These are phyloP conservation scores for Hymenoscyphus repandus DNA, from an alignment of 2,329 filamentous ascomycete genomes.

Conservation along the genomic window DNA sequence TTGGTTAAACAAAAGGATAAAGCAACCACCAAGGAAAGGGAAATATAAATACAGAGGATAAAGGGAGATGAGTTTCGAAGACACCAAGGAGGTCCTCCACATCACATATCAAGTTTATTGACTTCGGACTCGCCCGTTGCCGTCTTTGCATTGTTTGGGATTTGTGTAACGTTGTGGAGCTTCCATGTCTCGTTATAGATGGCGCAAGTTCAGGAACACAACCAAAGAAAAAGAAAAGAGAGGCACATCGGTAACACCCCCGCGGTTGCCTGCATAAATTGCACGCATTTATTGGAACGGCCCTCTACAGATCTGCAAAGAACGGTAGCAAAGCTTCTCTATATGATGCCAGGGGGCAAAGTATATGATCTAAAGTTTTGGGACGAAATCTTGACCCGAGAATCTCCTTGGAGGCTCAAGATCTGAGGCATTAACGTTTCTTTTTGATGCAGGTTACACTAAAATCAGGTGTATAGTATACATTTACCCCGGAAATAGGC, in stretches of 20 bases:
- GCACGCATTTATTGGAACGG: conserved; percentile 11
- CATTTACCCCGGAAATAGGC: conserved; percentile 19
- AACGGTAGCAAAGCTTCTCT: background rate
- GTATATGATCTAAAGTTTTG: background rate
- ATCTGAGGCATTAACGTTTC: conserved; percentile 9
- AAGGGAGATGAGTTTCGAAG: background rate
- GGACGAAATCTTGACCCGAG: background rate
- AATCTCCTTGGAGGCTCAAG: background rate
- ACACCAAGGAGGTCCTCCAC: background rate
- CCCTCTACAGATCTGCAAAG: conserved; percentile 13
- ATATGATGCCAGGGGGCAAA: background rate
- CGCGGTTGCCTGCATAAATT: conserved; percentile 5
- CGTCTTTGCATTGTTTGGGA: no score
- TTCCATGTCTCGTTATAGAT: background rate
- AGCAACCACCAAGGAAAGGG: background rate
- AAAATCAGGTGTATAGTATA: conserved; percentile 26
- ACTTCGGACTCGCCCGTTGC: background rate
- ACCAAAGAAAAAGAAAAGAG: background rate
- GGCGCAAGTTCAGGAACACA: background rate
- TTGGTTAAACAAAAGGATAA: background rate
- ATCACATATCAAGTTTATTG: background rate
- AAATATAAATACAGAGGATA: background rate
- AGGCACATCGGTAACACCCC: background rate
- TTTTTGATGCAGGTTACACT: conserved; percentile 17
- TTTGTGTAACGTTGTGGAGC: background rate